phyloP scores from a whole-genome alignment of 2,329 filamentous ascomycete species.

The Dryadomyces quercus-mongolicae region DNA sequence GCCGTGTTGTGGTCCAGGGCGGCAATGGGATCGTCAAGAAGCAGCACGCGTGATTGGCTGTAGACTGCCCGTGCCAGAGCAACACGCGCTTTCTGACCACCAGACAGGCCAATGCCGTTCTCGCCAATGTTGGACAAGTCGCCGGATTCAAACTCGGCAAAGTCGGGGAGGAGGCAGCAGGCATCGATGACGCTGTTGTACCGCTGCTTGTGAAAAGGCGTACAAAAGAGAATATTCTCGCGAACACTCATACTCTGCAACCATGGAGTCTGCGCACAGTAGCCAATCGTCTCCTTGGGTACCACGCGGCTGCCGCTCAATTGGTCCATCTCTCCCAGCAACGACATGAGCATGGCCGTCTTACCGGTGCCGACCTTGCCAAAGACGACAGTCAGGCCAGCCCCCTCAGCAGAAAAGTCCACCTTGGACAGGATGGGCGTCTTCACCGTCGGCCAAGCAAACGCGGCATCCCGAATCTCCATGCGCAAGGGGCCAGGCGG shows the following conservation, averaged over 20 bases:
- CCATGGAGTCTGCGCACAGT: constrained; percentile 52
- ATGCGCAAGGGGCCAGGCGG: constrained; percentile 25
- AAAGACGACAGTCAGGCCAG: constrained; percentile 42
- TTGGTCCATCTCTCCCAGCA: constrained; percentile 57
- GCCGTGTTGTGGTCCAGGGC: constrained; percentile 52
- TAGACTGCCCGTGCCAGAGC: constrained; percentile 52
- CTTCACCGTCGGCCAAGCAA: constrained; percentile 64
- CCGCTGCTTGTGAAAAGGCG: constrained; percentile 36
- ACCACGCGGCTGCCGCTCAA: constrained; percentile 34
- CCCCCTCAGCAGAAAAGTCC: constrained; percentile 28
- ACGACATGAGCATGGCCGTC: constrained; percentile 45
- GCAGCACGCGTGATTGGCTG: constrained; percentile 40
- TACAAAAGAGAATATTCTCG: constrained; percentile 52
- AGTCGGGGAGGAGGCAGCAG: constrained; percentile 44
- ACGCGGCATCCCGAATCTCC: constrained; percentile 52
- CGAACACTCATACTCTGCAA: constrained; percentile 53
- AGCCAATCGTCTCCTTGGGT: constrained; percentile 37
- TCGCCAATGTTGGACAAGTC: constrained; percentile 50
- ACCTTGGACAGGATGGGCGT: constrained; percentile 37
- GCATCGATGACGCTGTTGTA: constrained; percentile 51
- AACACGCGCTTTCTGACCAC: constrained; percentile 51
- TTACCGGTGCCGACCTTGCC: constrained; percentile 51
- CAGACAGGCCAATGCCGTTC: constrained; percentile 50
- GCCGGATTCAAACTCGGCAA: constrained; percentile 41
- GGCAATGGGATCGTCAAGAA: constrained; percentile 52